Evolutionary conservation across 2,329 filamentous ascomycete species (phyloP).

Genomic region (Penicillium sp.): DNA sequence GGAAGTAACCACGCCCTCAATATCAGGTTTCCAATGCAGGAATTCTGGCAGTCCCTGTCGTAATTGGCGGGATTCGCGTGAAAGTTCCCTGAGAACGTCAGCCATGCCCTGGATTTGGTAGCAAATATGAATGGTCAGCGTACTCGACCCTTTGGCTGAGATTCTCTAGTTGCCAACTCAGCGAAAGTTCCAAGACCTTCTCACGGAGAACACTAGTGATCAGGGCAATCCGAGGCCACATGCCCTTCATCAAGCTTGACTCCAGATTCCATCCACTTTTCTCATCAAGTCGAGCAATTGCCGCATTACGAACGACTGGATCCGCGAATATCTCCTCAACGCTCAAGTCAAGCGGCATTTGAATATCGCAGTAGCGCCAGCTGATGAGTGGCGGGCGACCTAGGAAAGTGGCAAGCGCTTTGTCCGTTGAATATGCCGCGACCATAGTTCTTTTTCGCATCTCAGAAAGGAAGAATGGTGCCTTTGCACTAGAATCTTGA

Average conservation of each 20-base stretch:
- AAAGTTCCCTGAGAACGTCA: conserved; percentile 12
- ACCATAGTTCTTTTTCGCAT: conserved; percentile 27
- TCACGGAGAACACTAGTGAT: conserved; percentile 18
- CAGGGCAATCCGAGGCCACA: conserved; percentile 6
- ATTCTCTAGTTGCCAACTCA: conserved; percentile 18
- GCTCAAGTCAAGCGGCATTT: conserved; percentile 28
- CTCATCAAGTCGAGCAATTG: conserved; percentile 6
- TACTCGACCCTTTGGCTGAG: conserved; percentile 18
- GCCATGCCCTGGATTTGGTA: not conserved
- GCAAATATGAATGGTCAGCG: not conserved
- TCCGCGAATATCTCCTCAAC: conserved; percentile 24
- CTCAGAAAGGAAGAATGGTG: conserved; percentile 29
- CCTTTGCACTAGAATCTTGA: conserved; percentile 32
- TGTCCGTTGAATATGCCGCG: conserved; percentile 26
- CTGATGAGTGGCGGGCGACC: conserved; percentile 31
- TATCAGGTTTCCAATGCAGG: conserved; percentile 19
- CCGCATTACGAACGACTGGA: conserved; percentile 3
- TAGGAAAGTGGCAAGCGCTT: conserved; percentile 29
- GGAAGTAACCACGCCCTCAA: not conserved
- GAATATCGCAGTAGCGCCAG: conserved; percentile 28
- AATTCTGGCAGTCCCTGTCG: conserved; percentile 17
- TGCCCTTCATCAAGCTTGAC: conserved; percentile 9
- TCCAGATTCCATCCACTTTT: conserved; percentile 12
- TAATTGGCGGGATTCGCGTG: conserved; percentile 13
- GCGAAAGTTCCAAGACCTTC: conserved; percentile 21